These are phyloP conservation scores for Lathyrus sativus DNA, from an alignment of 306 rosid species.

Conservation along the genomic window DNA sequence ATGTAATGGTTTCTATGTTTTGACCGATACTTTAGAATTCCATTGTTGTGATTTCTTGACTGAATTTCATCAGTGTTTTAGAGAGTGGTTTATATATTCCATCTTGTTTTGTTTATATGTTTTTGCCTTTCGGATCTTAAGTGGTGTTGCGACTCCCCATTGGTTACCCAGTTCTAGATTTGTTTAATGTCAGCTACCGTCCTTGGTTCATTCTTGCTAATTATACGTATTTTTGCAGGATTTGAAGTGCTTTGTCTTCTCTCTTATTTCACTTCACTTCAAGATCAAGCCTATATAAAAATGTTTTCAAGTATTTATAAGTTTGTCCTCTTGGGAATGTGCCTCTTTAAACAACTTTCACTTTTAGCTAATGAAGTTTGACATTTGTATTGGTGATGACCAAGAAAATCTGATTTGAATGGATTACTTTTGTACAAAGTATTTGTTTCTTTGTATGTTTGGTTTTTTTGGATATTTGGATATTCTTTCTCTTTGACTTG, in stretches of 20 bases:
- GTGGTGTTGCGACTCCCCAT: background rate
- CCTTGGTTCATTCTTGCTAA: slow-evolving; percentile 10
- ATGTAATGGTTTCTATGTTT: background rate
- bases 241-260: slow-evolving; percentile 94
- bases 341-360: slow-evolving; percentile 21
- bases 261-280: slow-evolving; percentile 93
- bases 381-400: slow-evolving; percentile 13
- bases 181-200: slow-evolving; percentile 14
- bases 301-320: slow-evolving; percentile 13
- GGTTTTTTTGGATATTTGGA: background rate
- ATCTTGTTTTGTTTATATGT: background rate
- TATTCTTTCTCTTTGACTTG: slow-evolving; percentile 1
- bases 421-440: slow-evolving; percentile 2
- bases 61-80: background rate
- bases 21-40: slow-evolving; percentile 10
- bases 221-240: slow-evolving; percentile 61
- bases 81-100: background rate
- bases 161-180: background rate
- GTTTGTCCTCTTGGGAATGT: slow-evolving; percentile 25
- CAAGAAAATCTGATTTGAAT: slow-evolving; percentile 18
- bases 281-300: slow-evolving; percentile 90
- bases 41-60: slow-evolving; percentile 10
- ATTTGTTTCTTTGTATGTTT: slow-evolving; percentile 2
- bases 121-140: background rate
- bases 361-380: slow-evolving; percentile 25